These are phyloP conservation scores for Jackrogersella minutella DNA, from an alignment of 495 filamentous ascomycete genomes.

Conservation along the genomic window DNA sequence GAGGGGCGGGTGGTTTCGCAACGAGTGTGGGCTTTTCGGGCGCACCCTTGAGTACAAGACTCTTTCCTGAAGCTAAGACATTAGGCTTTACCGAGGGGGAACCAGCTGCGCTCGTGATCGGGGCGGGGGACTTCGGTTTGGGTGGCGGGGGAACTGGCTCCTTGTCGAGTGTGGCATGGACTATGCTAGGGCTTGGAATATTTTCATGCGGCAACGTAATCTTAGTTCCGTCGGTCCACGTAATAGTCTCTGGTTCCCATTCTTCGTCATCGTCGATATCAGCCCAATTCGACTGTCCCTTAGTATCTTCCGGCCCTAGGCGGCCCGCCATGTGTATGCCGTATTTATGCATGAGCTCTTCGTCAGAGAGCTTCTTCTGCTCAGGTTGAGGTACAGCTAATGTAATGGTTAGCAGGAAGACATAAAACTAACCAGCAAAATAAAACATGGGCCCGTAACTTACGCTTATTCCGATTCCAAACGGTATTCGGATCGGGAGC, in stretches of 20 bases:
- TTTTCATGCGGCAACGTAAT: slow-evolving; percentile 74
- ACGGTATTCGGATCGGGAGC: slow-evolving; percentile 75
- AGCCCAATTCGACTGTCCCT: slow-evolving; percentile 89
- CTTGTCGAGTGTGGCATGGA: slow-evolving; percentile 40
- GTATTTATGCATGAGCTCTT: slow-evolving; percentile 88
- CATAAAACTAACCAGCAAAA: background rate
- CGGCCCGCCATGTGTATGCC: slow-evolving; percentile 96
- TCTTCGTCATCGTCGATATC: slow-evolving; percentile 99
- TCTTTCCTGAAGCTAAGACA: slow-evolving; percentile 55
- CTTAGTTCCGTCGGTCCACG: slow-evolving; percentile 98
- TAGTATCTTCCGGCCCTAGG: slow-evolving; percentile 80
- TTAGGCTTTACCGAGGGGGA: slow-evolving; percentile 53
- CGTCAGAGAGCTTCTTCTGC: slow-evolving; percentile 93
- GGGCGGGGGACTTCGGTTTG: slow-evolving; percentile 51
- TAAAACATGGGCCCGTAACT: slow-evolving; percentile 41
- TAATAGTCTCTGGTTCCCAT: slow-evolving; percentile 94
- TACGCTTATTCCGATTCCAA: slow-evolving; percentile 99
- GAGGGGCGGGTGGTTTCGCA: slow-evolving; percentile 76
- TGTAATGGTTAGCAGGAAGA: slow-evolving; percentile 31
- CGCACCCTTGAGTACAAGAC: slow-evolving; percentile 70
- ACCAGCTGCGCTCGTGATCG: slow-evolving; percentile 43
- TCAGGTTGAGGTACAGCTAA: slow-evolving; percentile 79
- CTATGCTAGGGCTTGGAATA: slow-evolving; percentile 49
- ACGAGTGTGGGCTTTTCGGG: slow-evolving; percentile 79
- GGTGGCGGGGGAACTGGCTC: slow-evolving; percentile 38